These are phyloP conservation scores for Cornus kousa DNA, from an alignment of 148 eudicot genomes.

Conservation along the genomic window DNA sequence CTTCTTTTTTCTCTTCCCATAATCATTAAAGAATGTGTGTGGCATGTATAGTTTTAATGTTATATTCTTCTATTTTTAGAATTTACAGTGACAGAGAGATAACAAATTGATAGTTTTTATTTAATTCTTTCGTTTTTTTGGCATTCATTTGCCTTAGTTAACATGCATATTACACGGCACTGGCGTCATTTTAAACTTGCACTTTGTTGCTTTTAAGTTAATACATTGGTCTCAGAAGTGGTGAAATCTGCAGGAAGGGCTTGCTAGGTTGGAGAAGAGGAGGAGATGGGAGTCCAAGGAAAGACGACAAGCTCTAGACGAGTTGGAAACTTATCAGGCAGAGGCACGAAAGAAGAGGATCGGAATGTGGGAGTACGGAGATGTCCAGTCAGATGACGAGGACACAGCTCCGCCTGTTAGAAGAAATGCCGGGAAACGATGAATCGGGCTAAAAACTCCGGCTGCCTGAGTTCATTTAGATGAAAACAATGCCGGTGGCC, in stretches of 20 bases:
- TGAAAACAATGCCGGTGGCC: not conserved
- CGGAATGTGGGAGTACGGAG: constrained; percentile 90
- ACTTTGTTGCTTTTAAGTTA: not conserved
- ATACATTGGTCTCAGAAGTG: not conserved
- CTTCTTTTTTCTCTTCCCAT: no score
- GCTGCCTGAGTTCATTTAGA: not conserved
- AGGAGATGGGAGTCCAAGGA: constrained; percentile 63
- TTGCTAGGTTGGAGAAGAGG: constrained; percentile 74
- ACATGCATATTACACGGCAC: no score
- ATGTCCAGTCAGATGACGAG: constrained; percentile 85
- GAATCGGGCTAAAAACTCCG: constrained; percentile 9
- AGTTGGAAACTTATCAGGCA: constrained; percentile 61
- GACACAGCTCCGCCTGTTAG: constrained; percentile 54
- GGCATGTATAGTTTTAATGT: no score
- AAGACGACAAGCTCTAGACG: constrained; percentile 49
- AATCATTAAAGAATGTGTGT: no score
- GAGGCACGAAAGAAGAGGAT: constrained; percentile 60
- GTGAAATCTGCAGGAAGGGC: constrained; percentile 62
- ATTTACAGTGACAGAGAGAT: no score
- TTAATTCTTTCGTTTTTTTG: no score
- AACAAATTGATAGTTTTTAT: no score
- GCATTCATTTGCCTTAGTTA: no score
- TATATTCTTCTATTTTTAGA: no score
- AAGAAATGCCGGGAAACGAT: constrained; percentile 71
- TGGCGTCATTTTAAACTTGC: not conserved